Evolutionary conservation across 495 filamentous ascomycete species (phyloP).

Genomic region (Bacidia rubella): DNA sequence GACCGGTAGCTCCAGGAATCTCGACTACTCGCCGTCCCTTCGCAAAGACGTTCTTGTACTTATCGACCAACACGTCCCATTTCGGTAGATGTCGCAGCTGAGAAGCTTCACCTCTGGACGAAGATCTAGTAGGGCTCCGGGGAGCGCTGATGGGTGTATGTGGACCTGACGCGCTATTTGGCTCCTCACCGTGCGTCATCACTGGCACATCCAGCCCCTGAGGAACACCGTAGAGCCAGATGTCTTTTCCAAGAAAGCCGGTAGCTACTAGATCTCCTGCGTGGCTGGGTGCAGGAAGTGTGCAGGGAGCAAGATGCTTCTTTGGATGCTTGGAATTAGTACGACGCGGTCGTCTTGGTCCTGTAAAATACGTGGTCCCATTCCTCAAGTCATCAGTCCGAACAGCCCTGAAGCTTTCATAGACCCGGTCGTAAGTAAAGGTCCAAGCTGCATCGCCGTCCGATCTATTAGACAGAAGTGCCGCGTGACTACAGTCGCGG

Average conservation of each 20-base stretch:
- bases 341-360: conserved; percentile 33
- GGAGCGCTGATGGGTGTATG: conserved; percentile 7
- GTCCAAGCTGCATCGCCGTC: conserved; percentile 66
- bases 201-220: conserved; percentile 49
- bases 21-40: conserved; percentile 43
- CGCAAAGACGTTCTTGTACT: conserved; percentile 48
- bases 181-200: conserved; percentile 11
- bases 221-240: conserved; percentile 75
- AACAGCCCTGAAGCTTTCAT: conserved; percentile 65
- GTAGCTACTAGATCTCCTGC: conserved; percentile 62
- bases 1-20: conserved; percentile 40
- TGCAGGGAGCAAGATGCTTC: conserved; percentile 44
- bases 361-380: conserved; percentile 72
- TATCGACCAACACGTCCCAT: conserved; percentile 58
- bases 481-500: conserved; percentile 62
- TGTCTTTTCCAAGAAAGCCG: conserved; percentile 55
- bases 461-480: conserved; percentile 52
- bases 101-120: conserved; percentile 15
- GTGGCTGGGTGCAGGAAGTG: conserved; percentile 52
- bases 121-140: conserved; percentile 14
- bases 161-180: conserved; percentile 12
- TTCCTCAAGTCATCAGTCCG: conserved; percentile 59
- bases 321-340: conserved; percentile 16
- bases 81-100: conserved; percentile 36
- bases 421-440: conserved; percentile 63